Evolutionary conservation across 2,329 filamentous ascomycete species (phyloP), one percentile per base, ranked within the genome.

Genomic region (Metarhizium rileyi): DNA sequence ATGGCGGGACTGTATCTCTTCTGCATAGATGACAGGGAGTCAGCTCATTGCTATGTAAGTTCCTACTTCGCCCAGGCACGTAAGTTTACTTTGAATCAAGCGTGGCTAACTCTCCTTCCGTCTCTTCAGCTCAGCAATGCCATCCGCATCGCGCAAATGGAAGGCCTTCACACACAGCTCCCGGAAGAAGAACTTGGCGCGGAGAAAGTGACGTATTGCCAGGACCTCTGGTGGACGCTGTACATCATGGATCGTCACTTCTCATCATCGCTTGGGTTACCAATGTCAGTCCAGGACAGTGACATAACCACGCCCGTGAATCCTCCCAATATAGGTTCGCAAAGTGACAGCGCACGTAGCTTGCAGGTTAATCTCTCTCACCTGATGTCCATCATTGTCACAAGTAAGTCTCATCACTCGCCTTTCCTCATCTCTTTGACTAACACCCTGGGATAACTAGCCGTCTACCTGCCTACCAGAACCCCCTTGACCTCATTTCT

Each of bases 191-290:
- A 64, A 25, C 59, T 70, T 0, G 65, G 65, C 0, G 36, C 50
- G 5, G 58, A 59, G 14, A 66, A 62, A 0, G 60, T 69, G 0
- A 53, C 56, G 0, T 57, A 59, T 0, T 70, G 66, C 40, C 65
- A 66, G 1, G 62, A 64, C 49, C 53, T 70, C 2, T 72, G 68
- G 68, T 69, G 68, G 66, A 67, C 66, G 0, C 46, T 69, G 4
- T 70, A 70, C 38, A 67, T 66, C 18, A 66, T 69, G 58, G 68
- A 70, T 25, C 59, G 64, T 0, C 64, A 70, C 22, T 66, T 70
- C 33, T 70, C 66, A 0, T 65, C 64, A 0, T 70, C 67, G 0
- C 8, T 70, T 0, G 67, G 68, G 1, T 48, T 68, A 5, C 68
- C 67, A 0, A 67, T 68, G 60, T 62, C 61, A 1, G 63, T 61